Evolutionary conservation across 306 rosid genomes (phyloP), one percentile per base, ranked within the genome.

Genomic region (Quercus parvula): DNA sequence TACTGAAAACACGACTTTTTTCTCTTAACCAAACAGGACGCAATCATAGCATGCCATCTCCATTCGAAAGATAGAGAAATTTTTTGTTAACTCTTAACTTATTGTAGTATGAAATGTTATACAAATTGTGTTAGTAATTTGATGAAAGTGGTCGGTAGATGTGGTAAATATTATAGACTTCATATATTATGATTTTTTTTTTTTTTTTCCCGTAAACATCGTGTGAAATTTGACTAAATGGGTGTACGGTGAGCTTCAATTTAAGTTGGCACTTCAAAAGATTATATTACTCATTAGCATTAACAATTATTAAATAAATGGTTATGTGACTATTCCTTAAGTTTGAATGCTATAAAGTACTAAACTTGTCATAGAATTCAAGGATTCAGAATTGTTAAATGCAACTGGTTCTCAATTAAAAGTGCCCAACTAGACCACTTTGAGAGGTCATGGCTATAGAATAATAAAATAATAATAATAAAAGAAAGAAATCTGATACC

Each of bases 281-380:
- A 52, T 14, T 15, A 3, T 56, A 81, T 52, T 70, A 8, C 31
- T 56, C 28, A 30, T 18, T 7, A n/a, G 15, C 35, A 33, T 31
- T 31, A 15, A 66, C 22, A 18, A 6, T 20, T 17, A 4, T 51
- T 7, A 19, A 31, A 10, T 25, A 59, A 22, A 24, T 12, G 20
- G 77, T 59, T 81, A 81, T 86, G 85, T 86, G 75, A 81, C 79
- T 85, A 84, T 88, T 35, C 61, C 77, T 10, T n/a, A 59, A 73
- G 70, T 81, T 75, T 79, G 75, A 54, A 59, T 3, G 18, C 70
- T 15, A 11, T 14, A 76, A 12, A 30, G 54, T 68, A 74, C 76
- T 80, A 67, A 51, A 77, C 5, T 46, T 73, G 44, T 30, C n/a
- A 5, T 7, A 55, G 61, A 58, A 33, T 59, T 24, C 14, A 30